These are phyloP conservation scores for Saccharomycopsis lassenensis DNA, from an alignment of 805 yeast species.

Conservation along the genomic window DNA sequence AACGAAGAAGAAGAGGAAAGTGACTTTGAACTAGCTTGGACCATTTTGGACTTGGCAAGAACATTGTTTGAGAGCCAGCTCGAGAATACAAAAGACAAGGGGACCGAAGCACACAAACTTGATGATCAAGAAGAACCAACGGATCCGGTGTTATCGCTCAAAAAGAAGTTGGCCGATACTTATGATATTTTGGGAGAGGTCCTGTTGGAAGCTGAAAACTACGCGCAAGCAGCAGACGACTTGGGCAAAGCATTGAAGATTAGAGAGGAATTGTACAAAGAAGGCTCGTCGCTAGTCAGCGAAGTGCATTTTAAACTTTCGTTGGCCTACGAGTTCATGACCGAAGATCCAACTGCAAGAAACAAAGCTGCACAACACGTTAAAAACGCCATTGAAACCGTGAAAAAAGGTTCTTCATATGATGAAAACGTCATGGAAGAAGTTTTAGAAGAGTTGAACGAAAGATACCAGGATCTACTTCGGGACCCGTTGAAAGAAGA, in stretches of 20 bases:
- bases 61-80: conserved; percentile 43
- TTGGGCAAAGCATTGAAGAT: conserved; percentile 46
- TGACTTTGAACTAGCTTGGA: conserved; percentile 78
- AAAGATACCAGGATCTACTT: conserved; percentile 43
- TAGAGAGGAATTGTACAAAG: conserved; percentile 38
- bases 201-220: conserved; percentile 81
- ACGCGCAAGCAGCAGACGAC: conserved; percentile 66
- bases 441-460: conserved; percentile 43
- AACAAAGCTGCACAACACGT: conserved; percentile 44
- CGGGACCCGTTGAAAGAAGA: conserved; percentile 41
- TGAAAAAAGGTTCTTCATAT: conserved; percentile 28
- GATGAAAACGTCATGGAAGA: conserved; percentile 29
- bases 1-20: conserved; percentile 22
- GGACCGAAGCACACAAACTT: conserved; percentile 21
- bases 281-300: conserved; percentile 43
- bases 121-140: conserved; percentile 22
- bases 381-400: conserved; percentile 40
- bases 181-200: conserved; percentile 82
- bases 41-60: conserved; percentile 68
- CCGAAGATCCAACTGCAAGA: conserved; percentile 38
- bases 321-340: conserved; percentile 61
- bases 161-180: conserved; percentile 55
- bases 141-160: conserved; percentile 27
- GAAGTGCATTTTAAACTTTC: conserved; percentile 78
- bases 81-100: conserved; percentile 20